A percentile compares a stretch with the other conserved stretches of the same genome.
These are phyloP conservation scores for Clonostachys byssicola DNA, from an alignment of 2,329 filamentous ascomycete genomes.

Conservation along the genomic window DNA sequence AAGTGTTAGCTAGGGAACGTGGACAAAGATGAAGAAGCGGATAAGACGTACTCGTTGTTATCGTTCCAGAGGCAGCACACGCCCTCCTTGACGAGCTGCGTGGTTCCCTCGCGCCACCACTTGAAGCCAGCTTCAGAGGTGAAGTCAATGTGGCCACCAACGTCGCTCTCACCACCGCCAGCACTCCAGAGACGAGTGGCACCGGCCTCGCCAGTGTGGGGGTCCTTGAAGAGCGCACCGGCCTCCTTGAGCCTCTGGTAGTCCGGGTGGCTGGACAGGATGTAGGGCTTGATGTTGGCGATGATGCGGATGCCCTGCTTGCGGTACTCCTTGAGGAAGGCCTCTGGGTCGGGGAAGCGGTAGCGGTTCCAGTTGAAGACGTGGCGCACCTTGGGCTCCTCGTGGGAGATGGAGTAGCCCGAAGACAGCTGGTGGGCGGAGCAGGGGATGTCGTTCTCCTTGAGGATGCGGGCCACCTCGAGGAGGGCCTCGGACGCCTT, in stretches of 20 bases:
- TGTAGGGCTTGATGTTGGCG: slow-evolving; percentile 71
- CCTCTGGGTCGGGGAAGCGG: slow-evolving; percentile 64
- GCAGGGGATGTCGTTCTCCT: slow-evolving; percentile 63
- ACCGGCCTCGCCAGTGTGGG: slow-evolving; percentile 43
- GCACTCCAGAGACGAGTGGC: slow-evolving; percentile 67
- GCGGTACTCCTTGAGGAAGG: slow-evolving; percentile 59
- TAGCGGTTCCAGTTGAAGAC: slow-evolving; percentile 67
- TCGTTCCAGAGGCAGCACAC: slow-evolving; percentile 78
- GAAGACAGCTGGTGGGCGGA: slow-evolving; percentile 71
- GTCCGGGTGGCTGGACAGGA: slow-evolving; percentile 62
- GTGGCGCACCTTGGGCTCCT: slow-evolving; percentile 64
- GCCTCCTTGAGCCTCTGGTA: slow-evolving; percentile 56
- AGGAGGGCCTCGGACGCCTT: slow-evolving; percentile 55
- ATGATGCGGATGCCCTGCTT: slow-evolving; percentile 61
- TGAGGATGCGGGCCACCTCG: slow-evolving; percentile 56
- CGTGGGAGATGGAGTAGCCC: slow-evolving; percentile 66
- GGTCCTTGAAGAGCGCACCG: slow-evolving; percentile 61
- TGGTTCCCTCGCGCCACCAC: slow-evolving; percentile 70
- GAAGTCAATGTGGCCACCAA: slow-evolving; percentile 71
- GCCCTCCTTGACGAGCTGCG: slow-evolving; percentile 54
- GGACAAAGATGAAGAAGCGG: too few species aligned
- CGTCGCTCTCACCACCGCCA: slow-evolving; percentile 64
- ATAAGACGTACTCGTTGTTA: slow-evolving; percentile 54
- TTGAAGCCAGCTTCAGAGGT: slow-evolving; percentile 62
- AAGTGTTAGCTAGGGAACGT: too few species aligned